phyloP scores from a whole-genome alignment of 805 yeast genomes.

The Cyberlindnera veronae region DNA sequence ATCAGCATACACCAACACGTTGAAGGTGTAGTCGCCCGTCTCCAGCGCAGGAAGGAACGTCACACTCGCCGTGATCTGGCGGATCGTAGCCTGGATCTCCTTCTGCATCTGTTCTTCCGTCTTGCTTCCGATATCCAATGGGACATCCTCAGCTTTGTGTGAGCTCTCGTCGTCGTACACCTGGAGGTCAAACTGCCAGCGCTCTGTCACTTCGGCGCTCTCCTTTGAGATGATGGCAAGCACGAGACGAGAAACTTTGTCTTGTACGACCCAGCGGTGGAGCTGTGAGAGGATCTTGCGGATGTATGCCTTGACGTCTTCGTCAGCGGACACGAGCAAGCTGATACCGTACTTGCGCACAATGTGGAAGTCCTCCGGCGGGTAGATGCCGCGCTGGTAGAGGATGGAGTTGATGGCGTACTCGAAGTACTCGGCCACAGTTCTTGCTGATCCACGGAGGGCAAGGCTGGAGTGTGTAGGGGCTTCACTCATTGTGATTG shows the following conservation, averaged over 20 bases:
- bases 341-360: slow-evolving; percentile 79
- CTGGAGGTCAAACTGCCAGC: slow-evolving; percentile 76
- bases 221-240: slow-evolving; percentile 70
- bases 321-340: slow-evolving; percentile 67
- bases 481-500: slow-evolving; percentile 16
- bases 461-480: slow-evolving; percentile 39
- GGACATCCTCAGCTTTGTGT: slow-evolving; percentile 9
- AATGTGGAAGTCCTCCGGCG: slow-evolving; percentile 76
- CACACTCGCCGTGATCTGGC: slow-evolving; percentile 86
- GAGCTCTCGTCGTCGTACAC: slow-evolving; percentile 28
- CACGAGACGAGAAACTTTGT: slow-evolving; percentile 62
- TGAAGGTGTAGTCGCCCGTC: slow-evolving; percentile 67
- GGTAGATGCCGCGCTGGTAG: slow-evolving; percentile 88
- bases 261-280: slow-evolving; percentile 69
- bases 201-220: slow-evolving; percentile 65
- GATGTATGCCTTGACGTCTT: slow-evolving; percentile 70
- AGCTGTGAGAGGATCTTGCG: slow-evolving; percentile 64
- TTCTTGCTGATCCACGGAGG: slow-evolving; percentile 69
- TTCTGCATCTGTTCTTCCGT: slow-evolving; percentile 50
- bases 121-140: slow-evolving; percentile 1
- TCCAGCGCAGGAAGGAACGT: slow-evolving; percentile 78
- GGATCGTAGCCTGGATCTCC: slow-evolving; percentile 80
- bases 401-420: slow-evolving; percentile 77
- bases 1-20: slow-evolving; percentile 79
- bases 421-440: slow-evolving; percentile 80